Percentiles rank a stretch among this genome's conserved stretches.
Conservation (phyloP, 495 filamentous ascomycete species). For the Cenococcum geophilum region DNA sequence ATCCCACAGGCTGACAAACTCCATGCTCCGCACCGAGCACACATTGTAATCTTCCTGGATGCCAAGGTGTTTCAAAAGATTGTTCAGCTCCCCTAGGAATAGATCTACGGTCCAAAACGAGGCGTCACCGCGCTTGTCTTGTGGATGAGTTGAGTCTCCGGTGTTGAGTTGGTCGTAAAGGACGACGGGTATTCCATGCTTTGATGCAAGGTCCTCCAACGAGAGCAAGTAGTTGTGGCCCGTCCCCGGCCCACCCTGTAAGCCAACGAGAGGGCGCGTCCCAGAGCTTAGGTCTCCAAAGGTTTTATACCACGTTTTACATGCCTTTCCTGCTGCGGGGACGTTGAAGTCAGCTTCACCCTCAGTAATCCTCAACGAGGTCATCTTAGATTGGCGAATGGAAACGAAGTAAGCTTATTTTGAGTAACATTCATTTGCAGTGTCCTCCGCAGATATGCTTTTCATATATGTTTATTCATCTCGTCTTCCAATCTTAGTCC, state of each 20-base stretch:
- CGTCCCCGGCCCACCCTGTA: conserved; percentile 47
- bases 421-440: not conserved
- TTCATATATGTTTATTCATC: not conserved
- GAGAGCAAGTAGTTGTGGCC: conserved; percentile 43
- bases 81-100: conserved; percentile 47
- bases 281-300: conserved; percentile 34
- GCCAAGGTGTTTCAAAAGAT: conserved; percentile 41
- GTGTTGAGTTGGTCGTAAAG: conserved; percentile 52
- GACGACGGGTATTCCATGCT: conserved; percentile 41
- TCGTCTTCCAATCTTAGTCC: not conserved
- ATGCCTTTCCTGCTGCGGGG: conserved; percentile 38
- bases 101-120: conserved; percentile 46
- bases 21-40: conserved; percentile 43
- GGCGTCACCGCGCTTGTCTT: conserved; percentile 39
- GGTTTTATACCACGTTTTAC: conserved; percentile 46
- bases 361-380: not conserved
- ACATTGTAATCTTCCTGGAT: conserved; percentile 41
- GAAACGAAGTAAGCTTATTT: not conserved
- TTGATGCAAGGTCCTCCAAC: conserved; percentile 35
- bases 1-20: conserved; percentile 35
- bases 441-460: not conserved
- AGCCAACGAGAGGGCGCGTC: conserved; percentile 37
- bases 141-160: conserved; percentile 45
- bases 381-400: not conserved
- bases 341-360: conserved; percentile 31